phyloP scores from a whole-genome alignment of 441 rosid genomes.

The Syzygium syzygioides region DNA sequence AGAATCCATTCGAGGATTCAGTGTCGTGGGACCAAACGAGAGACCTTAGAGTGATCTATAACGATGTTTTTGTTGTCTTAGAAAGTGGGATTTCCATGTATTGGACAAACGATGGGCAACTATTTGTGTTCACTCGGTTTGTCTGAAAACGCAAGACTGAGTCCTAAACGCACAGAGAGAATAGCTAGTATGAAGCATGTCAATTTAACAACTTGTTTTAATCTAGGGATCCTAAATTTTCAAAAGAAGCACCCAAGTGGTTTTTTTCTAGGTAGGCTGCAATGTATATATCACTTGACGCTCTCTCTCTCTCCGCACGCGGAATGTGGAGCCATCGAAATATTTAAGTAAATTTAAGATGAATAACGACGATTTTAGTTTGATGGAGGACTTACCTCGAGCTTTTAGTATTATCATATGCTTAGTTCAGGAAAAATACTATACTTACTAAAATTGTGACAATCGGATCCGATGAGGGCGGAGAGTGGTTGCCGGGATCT shows the following conservation, averaged over 20 bases:
- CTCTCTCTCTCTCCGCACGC: too few relatives aligned
- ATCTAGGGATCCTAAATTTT: background rate
- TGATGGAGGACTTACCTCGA: background rate
- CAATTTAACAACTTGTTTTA: background rate
- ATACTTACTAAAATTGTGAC: background rate
- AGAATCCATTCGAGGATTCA: background rate
- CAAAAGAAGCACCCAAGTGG: background rate
- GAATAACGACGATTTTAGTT: background rate
- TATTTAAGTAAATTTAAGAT: background rate
- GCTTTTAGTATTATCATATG: too few relatives aligned
- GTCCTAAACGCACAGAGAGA: background rate
- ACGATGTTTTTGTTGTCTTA: background rate
- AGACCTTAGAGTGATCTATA: background rate
- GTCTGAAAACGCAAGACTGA: background rate
- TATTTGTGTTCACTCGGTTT: background rate
- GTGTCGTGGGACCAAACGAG: background rate
- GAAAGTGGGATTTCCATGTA: background rate
- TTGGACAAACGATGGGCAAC: background rate
- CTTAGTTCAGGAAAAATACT: background rate
- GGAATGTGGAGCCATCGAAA: too few relatives aligned
- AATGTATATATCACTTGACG: background rate
- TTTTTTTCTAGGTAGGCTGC: background rate
- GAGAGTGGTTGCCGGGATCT: too few relatives aligned
- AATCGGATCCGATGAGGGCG: too few relatives aligned
- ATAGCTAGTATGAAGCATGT: background rate